phyloP scores from a whole-genome alignment of 1,284 basidiomycete genomes.

The Ceratobasidium sp. region DNA sequence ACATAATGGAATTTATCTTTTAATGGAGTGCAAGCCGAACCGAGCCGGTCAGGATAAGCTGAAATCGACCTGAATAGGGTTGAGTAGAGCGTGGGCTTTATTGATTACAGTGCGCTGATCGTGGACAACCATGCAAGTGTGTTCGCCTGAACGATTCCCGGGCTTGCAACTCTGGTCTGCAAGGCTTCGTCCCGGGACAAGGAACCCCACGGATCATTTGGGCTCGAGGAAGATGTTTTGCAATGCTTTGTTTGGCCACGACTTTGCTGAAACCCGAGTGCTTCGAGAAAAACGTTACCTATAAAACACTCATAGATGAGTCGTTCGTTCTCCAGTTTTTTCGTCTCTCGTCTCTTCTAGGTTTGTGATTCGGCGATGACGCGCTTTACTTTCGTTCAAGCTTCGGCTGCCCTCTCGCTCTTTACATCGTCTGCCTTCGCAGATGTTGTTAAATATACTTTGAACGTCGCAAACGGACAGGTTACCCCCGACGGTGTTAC shows the following conservation, averaged over 20 bases:
- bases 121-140: background rate
- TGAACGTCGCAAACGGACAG: constrained; percentile 34
- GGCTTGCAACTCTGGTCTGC: background rate
- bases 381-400: constrained; percentile 29
- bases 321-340: background rate
- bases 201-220: constrained; percentile 27
- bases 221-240: background rate
- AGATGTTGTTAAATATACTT: constrained; percentile 26
- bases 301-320: constrained; percentile 1
- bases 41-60: background rate
- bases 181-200: background rate
- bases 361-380: constrained; percentile 21
- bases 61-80: background rate
- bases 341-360: constrained; percentile 10
- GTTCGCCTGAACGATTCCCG: background rate
- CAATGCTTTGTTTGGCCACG: background rate
- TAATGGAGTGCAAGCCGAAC: background rate
- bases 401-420: constrained; percentile 42
- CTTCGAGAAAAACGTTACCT: background rate
- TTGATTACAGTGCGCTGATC: background rate
- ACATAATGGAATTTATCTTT: background rate
- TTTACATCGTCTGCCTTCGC: constrained; percentile 33
- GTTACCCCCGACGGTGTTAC: constrained; percentile 55
- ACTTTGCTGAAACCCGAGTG: background rate
- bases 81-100: background rate